phyloP scores from a whole-genome alignment of 768 basidiomycete genomes.

The Boletus bicolor region DNA sequence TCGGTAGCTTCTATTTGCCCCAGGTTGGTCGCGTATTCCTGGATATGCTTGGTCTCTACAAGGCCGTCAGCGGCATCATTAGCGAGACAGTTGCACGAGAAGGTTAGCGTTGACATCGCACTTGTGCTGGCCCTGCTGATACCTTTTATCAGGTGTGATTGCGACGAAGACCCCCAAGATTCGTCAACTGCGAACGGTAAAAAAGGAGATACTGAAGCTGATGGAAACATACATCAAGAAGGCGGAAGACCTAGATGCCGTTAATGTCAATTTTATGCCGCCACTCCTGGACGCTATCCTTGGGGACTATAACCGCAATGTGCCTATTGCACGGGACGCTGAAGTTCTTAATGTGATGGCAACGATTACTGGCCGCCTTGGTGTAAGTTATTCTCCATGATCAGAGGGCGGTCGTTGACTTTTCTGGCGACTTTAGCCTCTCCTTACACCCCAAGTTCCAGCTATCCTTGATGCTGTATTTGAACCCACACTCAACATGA shows the following conservation, averaged over 20 bases:
- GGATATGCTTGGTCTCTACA: conserved; percentile 97
- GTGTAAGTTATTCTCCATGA: conserved; percentile 51
- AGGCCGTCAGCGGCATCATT: conserved; percentile 95
- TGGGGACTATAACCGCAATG: conserved; percentile 95
- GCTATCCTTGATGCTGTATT: conserved; percentile 96
- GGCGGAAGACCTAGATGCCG: conserved; percentile 93
- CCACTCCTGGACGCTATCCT: conserved; percentile 94
- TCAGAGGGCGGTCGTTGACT: conserved; percentile 3
- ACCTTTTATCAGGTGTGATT: conserved; percentile 59
- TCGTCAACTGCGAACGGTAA: conserved; percentile 90
- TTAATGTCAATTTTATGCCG: conserved; percentile 90
- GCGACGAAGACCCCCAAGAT: conserved; percentile 98
- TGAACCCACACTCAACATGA: conserved; percentile 96
- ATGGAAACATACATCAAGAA: conserved; percentile 98
- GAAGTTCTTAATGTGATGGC: conserved; percentile 98
- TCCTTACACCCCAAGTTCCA: conserved; percentile 90
- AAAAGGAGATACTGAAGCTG: conserved; percentile 95
- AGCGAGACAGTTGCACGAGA: conserved; percentile 87
- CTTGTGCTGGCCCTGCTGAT: conserved; percentile 1
- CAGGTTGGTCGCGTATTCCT: conserved; percentile 94
- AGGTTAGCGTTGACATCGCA: conserved; percentile 43
- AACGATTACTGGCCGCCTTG: conserved; percentile 84
- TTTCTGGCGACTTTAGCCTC: conserved; percentile 44
- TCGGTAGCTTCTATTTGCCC: conserved; percentile 96
- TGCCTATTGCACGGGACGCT: conserved; percentile 89